Conservation (phyloP, 2,329 filamentous ascomycete species). For the Pseudogymnoascus sp. region DNA sequence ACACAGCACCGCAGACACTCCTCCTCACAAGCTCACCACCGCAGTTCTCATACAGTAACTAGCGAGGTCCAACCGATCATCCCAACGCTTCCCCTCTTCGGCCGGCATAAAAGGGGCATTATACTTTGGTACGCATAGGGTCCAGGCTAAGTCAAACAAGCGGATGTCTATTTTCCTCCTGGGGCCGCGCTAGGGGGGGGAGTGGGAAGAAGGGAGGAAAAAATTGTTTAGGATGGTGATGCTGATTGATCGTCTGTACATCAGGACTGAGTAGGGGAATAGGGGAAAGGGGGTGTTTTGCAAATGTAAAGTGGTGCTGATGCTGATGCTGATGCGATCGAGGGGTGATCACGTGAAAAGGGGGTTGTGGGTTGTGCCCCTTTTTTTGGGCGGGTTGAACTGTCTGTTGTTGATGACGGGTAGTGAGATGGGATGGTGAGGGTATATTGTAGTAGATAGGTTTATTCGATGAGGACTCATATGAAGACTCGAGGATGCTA, state of each 20-base stretch:
- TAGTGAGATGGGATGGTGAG: not conserved
- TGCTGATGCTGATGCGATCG: not conserved
- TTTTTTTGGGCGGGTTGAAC: not conserved
- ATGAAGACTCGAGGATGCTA: too few species aligned
- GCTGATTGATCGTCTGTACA: not conserved
- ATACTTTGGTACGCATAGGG: not conserved
- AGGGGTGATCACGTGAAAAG: not conserved
- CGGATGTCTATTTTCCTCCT: not conserved
- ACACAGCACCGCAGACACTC: too few species aligned
- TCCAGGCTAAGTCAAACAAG: too few species aligned
- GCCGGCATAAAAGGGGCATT: not conserved
- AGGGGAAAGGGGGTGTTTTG: not conserved
- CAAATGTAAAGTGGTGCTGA: not conserved
- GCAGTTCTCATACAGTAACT: too few species aligned
- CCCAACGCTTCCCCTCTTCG: not conserved
- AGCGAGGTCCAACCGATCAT: not conserved
- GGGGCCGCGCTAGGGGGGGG: not conserved
- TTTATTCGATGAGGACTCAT: not conserved
- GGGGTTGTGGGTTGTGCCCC: not conserved
- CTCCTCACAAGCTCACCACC: not conserved
- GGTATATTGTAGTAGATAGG: not conserved
- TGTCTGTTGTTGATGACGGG: too few species aligned
- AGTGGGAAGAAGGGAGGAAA: not conserved
- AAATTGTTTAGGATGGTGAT: not conserved
- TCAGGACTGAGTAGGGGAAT: not conserved